Conservation (phyloP, 768 basidiomycete genomes). For the Pleurotus ostreatus region DNA sequence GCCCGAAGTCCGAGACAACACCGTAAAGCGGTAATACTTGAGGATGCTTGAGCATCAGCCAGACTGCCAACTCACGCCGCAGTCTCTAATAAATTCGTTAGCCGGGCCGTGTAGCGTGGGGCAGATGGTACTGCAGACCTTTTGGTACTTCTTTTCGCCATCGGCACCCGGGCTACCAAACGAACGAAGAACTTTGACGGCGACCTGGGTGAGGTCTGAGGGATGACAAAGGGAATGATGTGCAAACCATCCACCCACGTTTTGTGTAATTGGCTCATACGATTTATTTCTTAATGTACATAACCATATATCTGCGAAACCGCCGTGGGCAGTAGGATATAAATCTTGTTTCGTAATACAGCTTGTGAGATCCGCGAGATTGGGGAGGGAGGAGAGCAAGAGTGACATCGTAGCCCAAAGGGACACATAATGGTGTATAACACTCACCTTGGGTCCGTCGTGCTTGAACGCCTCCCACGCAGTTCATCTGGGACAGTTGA, state of each 20-base stretch:
- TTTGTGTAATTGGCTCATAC: background rate
- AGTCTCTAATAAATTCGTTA: slow-evolving; percentile 3
- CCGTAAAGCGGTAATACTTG: slow-evolving; percentile 24
- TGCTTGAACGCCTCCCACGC: too few relatives aligned
- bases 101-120: background rate
- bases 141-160: background rate
- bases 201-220: background rate
- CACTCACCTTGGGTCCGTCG: too few relatives aligned
- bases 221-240: too few relatives aligned
- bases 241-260: too few relatives aligned
- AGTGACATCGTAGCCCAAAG: too few relatives aligned
- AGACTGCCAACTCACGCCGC: slow-evolving; percentile 17
- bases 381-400: too few relatives aligned
- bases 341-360: background rate
- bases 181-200: slow-evolving; percentile 10
- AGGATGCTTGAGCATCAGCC: slow-evolving; percentile 17
- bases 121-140: background rate
- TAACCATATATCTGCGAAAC: slow-evolving; percentile 8
- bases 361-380: slow-evolving; percentile 5
- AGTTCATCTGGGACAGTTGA: too few relatives aligned
- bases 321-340: slow-evolving; percentile 1
- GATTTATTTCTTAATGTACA: background rate
- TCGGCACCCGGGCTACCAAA: background rate
- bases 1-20: slow-evolving; percentile 23
- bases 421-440: too few relatives aligned